Percentiles rank a stretch among this genome's conserved stretches.
phyloP scores from a whole-genome alignment of 805 yeast genomes.

The Candida silvatica region DNA sequence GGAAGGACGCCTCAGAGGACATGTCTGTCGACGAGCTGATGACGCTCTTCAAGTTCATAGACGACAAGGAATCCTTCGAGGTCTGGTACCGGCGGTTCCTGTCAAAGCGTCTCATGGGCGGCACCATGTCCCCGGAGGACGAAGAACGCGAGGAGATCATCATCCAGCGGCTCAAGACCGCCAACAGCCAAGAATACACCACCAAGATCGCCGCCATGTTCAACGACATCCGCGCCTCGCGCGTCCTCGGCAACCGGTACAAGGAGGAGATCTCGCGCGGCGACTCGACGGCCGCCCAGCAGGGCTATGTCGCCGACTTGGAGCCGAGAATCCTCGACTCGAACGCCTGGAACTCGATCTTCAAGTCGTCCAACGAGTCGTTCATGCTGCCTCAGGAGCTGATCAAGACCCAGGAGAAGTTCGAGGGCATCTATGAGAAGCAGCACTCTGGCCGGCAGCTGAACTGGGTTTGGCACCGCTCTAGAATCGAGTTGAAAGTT shows the following conservation, averaged over 20 bases:
- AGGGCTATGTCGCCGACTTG: constrained; percentile 18
- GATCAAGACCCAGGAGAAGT: constrained; percentile 51
- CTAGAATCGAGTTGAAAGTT: constrained; percentile 75
- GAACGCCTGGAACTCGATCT: constrained; percentile 24
- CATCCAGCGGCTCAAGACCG: constrained; percentile 79
- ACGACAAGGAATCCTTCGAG: constrained; percentile 94
- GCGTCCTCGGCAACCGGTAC: constrained; percentile 49
- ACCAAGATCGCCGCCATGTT: constrained; percentile 94
- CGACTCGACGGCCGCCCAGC: constrained; percentile 5
- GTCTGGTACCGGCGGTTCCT: constrained; percentile 82
- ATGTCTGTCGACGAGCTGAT: constrained; percentile 80
- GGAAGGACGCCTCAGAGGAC: constrained; percentile 61
- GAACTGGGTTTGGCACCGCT: constrained; percentile 94
- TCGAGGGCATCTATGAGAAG: constrained; percentile 58
- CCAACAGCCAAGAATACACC: constrained; percentile 87
- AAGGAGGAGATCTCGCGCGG: constrained; percentile 16
- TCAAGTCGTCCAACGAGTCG: constrained; percentile 26
- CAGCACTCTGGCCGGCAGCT: constrained; percentile 84
- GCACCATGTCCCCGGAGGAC: constrained; percentile 73
- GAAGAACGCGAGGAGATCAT: constrained; percentile 81
- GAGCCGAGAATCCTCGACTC: constrained; percentile 26
- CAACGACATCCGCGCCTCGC: constrained; percentile 81
- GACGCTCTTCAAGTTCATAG: constrained; percentile 78
- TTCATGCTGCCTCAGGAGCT: constrained; percentile 65
- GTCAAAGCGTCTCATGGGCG: constrained; percentile 72